Percentiles rank a stretch among this genome's conserved stretches.
Evolutionary conservation across 2,329 filamentous ascomycete genomes (phyloP).

Genomic region (Diaporthe australafricana): DNA sequence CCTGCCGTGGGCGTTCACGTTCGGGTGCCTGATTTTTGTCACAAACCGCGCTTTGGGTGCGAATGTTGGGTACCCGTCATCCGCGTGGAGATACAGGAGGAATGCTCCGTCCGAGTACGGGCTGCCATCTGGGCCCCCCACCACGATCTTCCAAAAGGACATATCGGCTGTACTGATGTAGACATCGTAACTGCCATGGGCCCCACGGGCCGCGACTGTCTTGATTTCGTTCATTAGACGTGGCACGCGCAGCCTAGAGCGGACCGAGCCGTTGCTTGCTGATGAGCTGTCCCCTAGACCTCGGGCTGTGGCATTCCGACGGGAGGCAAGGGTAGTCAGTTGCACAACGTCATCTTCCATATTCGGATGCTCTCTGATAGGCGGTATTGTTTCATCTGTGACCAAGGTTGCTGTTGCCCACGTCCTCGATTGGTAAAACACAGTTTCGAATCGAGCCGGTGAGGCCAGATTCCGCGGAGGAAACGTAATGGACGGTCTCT

Average conservation of each 20-base stretch:
- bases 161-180: slow-evolving; percentile 53
- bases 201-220: not conserved
- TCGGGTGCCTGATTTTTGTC: slow-evolving; percentile 84
- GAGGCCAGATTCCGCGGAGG: not conserved
- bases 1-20: slow-evolving; percentile 80
- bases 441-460: not conserved
- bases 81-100: slow-evolving; percentile 80
- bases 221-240: slow-evolving; percentile 27
- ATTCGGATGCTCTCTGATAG: slow-evolving; percentile 14
- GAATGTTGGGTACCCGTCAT: slow-evolving; percentile 83
- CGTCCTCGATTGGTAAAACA: not conserved
- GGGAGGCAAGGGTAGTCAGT: not conserved
- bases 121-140: slow-evolving; percentile 43
- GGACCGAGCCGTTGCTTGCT: not conserved
- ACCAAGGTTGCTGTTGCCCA: slow-evolving; percentile 9
- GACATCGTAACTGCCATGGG: slow-evolving; percentile 43
- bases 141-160: slow-evolving; percentile 53
- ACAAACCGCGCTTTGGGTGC: slow-evolving; percentile 82
- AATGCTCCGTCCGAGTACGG: slow-evolving; percentile 72
- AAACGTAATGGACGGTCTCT: not conserved
- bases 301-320: too few relatives aligned
- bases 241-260: not conserved
- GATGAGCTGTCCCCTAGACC: not conserved
- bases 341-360: slow-evolving; percentile 16
- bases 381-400: not conserved